Evolutionary conservation across 108 stramenopile species (phyloP), one percentile per base, ranked within the genome.

Genomic region (Nannochloropsis salina): DNA sequence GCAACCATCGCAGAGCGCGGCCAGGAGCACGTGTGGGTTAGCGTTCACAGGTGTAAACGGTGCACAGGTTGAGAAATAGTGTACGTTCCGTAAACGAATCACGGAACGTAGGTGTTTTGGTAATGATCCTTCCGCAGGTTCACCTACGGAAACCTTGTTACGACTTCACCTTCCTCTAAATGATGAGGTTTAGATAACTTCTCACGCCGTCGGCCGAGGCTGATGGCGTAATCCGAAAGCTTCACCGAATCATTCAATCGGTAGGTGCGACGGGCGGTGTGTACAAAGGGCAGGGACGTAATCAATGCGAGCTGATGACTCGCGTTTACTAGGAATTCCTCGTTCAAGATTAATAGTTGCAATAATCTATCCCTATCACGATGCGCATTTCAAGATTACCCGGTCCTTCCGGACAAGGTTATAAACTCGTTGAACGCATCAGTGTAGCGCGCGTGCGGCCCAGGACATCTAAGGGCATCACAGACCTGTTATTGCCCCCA

Each of bases 321-420:
- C 94, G 95, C 97, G 95, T 95, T 96, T 98, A 96, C 95, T 96
- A 96, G 96, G 96, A 96, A 97, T 97, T 98, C 95, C 96, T 97
- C 95, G 97, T 97, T 98, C 95, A 96, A 96, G 97, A 97, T 96
- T 96, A 95, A 97, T 94, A 96, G 96, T 98, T 98, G 96, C 97
- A 98, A 98, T 94, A 95, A 96, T 96, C 95, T 95, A 95, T 96
- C 97, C 96, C 97, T 94, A 96, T 94, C 95, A 98, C 96, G 95
- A 95, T 94, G 93, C 94, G 95, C 93, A 93, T 92, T 93, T 93
- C 86, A 92, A 95, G 95, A 96, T 96, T 97, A 94, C 95, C 96
- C 95, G 94, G 95, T 92, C 96, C 95, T 96, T 94, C 94, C 95
- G 94, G 92, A 92, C 94, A 94, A 95, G 94, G 94, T 88, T 91